These are phyloP conservation scores for Exophiala spinifera DNA, from an alignment of 2,329 filamentous ascomycete species.

Conservation along the genomic window DNA sequence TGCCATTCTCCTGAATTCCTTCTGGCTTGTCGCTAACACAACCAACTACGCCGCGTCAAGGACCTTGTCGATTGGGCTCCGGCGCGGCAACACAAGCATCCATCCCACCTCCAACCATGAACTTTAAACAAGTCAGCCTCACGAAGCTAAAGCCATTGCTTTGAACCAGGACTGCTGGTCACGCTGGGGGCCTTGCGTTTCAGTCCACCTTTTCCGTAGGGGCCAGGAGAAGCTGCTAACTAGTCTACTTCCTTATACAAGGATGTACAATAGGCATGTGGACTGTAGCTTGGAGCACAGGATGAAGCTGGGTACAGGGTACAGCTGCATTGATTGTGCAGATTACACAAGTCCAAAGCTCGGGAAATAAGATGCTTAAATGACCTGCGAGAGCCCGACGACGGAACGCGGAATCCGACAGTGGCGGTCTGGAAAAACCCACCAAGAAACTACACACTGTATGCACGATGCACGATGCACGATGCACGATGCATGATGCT, in stretches of 20 bases:
- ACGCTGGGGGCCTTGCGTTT: conserved; percentile 2
- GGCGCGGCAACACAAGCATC: background rate
- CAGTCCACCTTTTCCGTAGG: background rate
- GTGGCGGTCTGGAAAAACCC: no score
- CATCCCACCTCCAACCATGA: background rate
- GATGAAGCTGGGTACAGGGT: no score
- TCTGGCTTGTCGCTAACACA: no score
- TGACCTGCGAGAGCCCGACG: no score
- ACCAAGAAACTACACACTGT: no score
- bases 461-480: no score
- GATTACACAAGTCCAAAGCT: background rate
- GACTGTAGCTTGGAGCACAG: no score
- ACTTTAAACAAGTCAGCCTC: background rate
- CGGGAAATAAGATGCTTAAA: background rate
- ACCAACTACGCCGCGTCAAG: background rate
- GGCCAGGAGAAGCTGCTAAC: no score
- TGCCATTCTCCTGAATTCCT: background rate
- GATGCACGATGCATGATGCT: no score
- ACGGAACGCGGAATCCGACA: background rate
- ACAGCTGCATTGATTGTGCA: background rate
- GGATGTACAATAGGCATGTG: no score
- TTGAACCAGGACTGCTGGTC: background rate
- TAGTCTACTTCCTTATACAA: no score
- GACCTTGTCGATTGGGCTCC: conserved; percentile 2
- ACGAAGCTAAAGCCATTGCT: background rate